Percentiles rank a stretch among this genome's conserved stretches.
Evolutionary conservation across 2,329 filamentous ascomycete genomes (phyloP).

Genomic region (Penicillium sp.): DNA sequence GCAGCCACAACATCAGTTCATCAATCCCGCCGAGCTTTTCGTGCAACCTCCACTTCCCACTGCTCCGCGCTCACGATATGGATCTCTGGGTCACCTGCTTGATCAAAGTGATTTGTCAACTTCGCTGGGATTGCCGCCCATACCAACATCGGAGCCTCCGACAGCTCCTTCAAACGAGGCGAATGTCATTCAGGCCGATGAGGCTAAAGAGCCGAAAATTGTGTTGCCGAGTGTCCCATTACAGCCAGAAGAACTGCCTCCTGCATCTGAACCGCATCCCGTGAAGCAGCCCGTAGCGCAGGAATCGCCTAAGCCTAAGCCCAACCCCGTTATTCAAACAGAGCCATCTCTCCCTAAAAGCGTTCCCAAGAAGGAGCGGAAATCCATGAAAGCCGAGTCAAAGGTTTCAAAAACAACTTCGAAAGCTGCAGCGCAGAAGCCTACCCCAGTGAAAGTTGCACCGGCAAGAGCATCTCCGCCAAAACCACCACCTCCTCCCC

Average conservation of each 20-base stretch:
- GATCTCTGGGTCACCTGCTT: conserved; percentile 27
- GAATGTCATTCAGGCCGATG: conserved; percentile 4
- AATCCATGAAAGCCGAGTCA: not conserved
- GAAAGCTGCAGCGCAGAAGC: not conserved
- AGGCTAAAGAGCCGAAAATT: not conserved
- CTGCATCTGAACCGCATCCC: conserved; percentile 1
- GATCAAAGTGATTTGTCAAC: conserved; percentile 19
- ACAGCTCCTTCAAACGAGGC: conserved; percentile 6
- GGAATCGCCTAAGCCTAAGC: not conserved
- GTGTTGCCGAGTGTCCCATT: too few species aligned
- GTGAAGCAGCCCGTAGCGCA: conserved; percentile 5
- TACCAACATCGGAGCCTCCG: conserved; percentile 7
- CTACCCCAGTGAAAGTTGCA: not conserved
- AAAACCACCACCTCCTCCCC: not conserved
- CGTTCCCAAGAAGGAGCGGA: not conserved
- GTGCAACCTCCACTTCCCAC: conserved; percentile 28
- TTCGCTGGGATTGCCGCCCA: conserved; percentile 7
- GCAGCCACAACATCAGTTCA: conserved; percentile 31
- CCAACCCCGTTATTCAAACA: not conserved
- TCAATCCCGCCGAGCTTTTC: conserved; percentile 34
- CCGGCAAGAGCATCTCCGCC: not conserved
- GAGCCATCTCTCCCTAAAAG: too few species aligned
- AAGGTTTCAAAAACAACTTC: not conserved
- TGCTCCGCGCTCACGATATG: conserved; percentile 25
- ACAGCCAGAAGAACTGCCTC: conserved; percentile 1